Conservation (phyloP, 805 yeast species). For the Saturnispora gosingensis region DNA sequence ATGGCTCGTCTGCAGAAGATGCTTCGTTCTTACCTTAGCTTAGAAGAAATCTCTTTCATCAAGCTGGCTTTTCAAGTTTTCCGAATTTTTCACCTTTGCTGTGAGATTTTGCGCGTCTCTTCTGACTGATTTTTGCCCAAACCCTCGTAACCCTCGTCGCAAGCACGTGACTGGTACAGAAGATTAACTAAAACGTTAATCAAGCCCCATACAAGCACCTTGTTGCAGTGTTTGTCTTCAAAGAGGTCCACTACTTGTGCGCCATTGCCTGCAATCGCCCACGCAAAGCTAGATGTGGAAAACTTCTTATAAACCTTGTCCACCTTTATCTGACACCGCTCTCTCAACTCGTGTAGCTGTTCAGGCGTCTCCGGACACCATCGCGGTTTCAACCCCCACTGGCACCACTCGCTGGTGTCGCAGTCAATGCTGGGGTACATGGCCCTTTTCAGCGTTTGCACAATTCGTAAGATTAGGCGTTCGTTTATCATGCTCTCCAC, state of each 20-base stretch:
- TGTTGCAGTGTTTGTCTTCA: neutral
- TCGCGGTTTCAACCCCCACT: constrained; percentile 7
- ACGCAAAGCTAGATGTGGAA: neutral
- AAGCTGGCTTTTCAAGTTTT: neutral
- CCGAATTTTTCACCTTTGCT: neutral
- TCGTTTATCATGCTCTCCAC: constrained; percentile 52
- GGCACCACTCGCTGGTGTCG: neutral
- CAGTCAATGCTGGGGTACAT: constrained; percentile 27
- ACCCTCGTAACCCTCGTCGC: constrained; percentile 3
- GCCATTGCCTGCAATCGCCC: neutral
- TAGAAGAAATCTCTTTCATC: neutral
- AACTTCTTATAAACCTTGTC: neutral
- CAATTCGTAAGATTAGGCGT: constrained; percentile 42
- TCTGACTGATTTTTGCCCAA: neutral
- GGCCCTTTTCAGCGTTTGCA: constrained; percentile 29
- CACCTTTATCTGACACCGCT: neutral
- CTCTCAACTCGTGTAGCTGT: neutral
- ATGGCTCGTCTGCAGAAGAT: constrained; percentile 58
- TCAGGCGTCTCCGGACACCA: constrained; percentile 1
- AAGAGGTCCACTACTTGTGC: neutral
- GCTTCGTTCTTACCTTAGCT: constrained; percentile 63
- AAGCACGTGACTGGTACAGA: constrained; percentile 4
- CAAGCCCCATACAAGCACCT: neutral
- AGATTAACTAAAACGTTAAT: neutral
- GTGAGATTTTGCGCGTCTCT: neutral